Percentiles rank a stretch among this genome's conserved stretches.
phyloP scores from a whole-genome alignment of 768 basidiomycete genomes.

The Lyophyllum shimeji region DNA sequence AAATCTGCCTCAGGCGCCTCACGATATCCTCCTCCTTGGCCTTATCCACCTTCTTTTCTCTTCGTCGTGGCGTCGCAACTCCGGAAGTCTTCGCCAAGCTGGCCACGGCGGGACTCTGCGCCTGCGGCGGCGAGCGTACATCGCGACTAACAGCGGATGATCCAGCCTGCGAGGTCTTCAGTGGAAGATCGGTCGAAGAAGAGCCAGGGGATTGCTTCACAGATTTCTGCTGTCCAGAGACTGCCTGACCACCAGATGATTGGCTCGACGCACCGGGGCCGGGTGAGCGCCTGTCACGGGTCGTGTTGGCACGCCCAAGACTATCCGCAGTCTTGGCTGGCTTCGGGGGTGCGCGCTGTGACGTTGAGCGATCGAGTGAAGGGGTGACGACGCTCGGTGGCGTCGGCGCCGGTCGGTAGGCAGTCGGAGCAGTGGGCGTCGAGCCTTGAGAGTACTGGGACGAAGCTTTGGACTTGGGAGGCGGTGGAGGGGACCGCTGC shows the following conservation, averaged over 20 bases:
- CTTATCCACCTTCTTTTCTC: constrained; percentile 87
- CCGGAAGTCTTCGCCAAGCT: constrained; percentile 68
- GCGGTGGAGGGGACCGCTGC: constrained; percentile 51
- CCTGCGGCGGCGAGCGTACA: constrained; percentile 42
- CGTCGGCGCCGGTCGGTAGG: constrained; percentile 77
- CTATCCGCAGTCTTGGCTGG: constrained; percentile 43
- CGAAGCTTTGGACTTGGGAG: constrained; percentile 41
- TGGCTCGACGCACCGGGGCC: constrained; percentile 21
- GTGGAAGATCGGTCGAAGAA: constrained; percentile 56
- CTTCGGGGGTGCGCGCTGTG: constrained; percentile 72
- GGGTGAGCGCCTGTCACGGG: constrained; percentile 60
- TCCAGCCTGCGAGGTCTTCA: constrained; percentile 34
- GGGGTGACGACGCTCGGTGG: constrained; percentile 65
- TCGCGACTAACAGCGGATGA: constrained; percentile 23
- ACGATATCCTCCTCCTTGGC: constrained; percentile 88
- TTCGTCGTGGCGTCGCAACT: constrained; percentile 78
- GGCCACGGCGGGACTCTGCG: constrained; percentile 62
- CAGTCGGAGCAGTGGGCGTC: constrained; percentile 41
- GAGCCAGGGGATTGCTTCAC: constrained; percentile 56
- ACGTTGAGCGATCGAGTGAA: constrained; percentile 83
- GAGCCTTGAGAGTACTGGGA: constrained; percentile 25
- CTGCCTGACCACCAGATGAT: constrained; percentile 23
- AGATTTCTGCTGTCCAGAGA: constrained; percentile 31
- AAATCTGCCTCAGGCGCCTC: constrained; percentile 87
- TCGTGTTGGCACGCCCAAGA: constrained; percentile 69